Evolutionary conservation across 2,329 filamentous ascomycete genomes (phyloP).

Genomic region (Aspergillus ibericus): DNA sequence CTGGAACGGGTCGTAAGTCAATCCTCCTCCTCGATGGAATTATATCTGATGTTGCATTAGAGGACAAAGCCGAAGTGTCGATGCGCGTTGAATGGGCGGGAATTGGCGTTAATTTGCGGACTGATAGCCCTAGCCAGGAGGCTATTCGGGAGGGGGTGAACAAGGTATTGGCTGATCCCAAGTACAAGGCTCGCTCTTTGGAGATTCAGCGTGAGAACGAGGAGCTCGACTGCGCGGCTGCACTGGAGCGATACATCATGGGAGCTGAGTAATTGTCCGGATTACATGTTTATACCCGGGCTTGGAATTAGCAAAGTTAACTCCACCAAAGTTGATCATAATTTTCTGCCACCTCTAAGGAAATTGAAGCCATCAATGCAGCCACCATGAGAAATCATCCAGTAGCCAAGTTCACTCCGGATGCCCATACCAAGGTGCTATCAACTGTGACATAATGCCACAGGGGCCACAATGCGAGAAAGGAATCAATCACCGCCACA

Average conservation of each 20-base stretch:
- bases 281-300: too few species aligned
- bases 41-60: neutral
- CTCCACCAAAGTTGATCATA: too few species aligned
- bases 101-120: neutral
- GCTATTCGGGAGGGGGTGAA: neutral
- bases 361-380: neutral
- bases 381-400: too few species aligned
- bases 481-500: too few species aligned
- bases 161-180: neutral
- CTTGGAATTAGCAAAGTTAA: too few species aligned
- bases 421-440: too few species aligned
- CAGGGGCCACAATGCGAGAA: too few species aligned
- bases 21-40: neutral
- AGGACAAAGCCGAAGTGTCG: slow-evolving; percentile 6
- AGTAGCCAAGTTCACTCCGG: too few species aligned
- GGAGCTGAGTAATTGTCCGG: neutral
- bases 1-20: neutral
- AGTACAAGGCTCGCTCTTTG: slow-evolving; percentile 4
- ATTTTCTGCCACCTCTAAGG: neutral
- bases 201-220: slow-evolving; percentile 3
- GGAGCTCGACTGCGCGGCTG: neutral
- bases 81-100: slow-evolving; percentile 2
- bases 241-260: neutral
- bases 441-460: too few species aligned
- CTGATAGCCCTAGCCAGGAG: neutral